phyloP scores from a whole-genome alignment of 352 stramenopile genomes.

The Phytopythium boreale region DNA sequence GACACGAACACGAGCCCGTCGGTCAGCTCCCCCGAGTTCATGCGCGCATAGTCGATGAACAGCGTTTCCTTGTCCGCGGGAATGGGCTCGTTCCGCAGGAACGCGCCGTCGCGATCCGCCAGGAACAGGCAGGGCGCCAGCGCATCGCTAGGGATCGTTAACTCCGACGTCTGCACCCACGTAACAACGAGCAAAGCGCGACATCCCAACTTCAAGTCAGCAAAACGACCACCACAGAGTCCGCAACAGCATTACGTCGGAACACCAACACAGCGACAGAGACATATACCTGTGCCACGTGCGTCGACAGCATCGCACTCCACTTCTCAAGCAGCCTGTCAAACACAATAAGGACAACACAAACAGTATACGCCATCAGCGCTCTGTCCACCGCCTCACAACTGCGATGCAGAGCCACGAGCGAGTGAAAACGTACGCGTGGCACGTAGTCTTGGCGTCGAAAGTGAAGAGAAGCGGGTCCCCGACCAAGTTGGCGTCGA shows the following conservation, averaged over 20 bases:
- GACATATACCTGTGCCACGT: conserved; percentile 29
- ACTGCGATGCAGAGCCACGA: not conserved
- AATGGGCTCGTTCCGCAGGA: conserved; percentile 49
- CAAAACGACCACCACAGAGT: not conserved
- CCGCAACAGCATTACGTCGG: not conserved
- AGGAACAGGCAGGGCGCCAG: conserved; percentile 53
- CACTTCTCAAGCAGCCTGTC: conserved; percentile 52
- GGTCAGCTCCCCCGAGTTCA: conserved; percentile 31
- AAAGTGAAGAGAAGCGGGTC: conserved; percentile 75
- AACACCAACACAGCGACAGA: too few relatives aligned
- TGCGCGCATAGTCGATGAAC: conserved; percentile 49
- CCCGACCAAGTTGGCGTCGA: conserved; percentile 42
- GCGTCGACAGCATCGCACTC: conserved; percentile 39
- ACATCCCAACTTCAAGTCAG: not conserved
- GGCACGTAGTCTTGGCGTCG: conserved; percentile 50
- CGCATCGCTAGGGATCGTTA: conserved; percentile 34
- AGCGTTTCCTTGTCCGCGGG: conserved; percentile 31
- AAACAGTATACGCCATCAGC: not conserved
- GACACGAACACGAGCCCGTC: conserved; percentile 54
- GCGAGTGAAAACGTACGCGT: conserved; percentile 28
- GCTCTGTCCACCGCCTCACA: not conserved
- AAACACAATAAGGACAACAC: not conserved
- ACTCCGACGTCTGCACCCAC: conserved; percentile 18
- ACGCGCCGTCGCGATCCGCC: conserved; percentile 50
- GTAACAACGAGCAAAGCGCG: too few relatives aligned